These are phyloP conservation scores for Arctostaphylos glauca DNA, from an alignment of 148 eudicot species.

Conservation along the genomic window DNA sequence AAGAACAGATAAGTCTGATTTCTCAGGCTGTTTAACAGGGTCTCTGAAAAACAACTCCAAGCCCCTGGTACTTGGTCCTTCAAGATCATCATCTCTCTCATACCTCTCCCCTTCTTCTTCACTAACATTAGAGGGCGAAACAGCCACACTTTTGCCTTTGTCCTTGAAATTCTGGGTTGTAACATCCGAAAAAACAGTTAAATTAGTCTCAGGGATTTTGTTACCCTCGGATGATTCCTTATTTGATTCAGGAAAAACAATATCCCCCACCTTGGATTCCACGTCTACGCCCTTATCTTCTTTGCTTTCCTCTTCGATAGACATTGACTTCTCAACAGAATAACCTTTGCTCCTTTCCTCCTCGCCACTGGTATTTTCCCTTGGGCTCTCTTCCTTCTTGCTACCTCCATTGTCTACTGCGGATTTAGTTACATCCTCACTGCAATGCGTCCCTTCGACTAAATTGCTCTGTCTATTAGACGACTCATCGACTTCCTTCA, in stretches of 20 bases:
- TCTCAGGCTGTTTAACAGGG: conserved; percentile 57
- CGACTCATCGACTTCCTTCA: conserved; percentile 23
- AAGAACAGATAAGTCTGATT: conserved; percentile 28
- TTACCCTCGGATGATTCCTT: conserved; percentile 28
- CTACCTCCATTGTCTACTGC: conserved; percentile 27
- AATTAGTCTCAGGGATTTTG: conserved; percentile 31
- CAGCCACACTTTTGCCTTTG: conserved; percentile 76
- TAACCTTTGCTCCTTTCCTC: conserved; percentile 28
- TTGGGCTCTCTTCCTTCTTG: conserved; percentile 26
- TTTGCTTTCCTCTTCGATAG: conserved; percentile 23
- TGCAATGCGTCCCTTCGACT: conserved; percentile 21
- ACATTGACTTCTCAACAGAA: conserved; percentile 19
- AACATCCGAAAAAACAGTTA: conserved; percentile 24
- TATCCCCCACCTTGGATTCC: conserved; percentile 35
- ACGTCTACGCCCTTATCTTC: conserved; percentile 30
- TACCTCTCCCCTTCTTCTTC: conserved; percentile 37
- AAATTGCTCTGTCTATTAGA: conserved; percentile 28
- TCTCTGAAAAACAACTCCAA: conserved; percentile 64
- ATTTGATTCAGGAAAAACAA: conserved; percentile 29
- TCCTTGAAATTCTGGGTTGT: conserved; percentile 44
- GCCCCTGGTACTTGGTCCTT: conserved; percentile 75
- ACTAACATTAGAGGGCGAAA: conserved; percentile 39
- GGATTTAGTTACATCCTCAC: conserved; percentile 28
- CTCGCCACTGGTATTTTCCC: conserved; percentile 20
- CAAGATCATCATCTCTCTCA: conserved; percentile 53